phyloP scores from a whole-genome alignment of 306 rosid species.

The Delonix regia region DNA sequence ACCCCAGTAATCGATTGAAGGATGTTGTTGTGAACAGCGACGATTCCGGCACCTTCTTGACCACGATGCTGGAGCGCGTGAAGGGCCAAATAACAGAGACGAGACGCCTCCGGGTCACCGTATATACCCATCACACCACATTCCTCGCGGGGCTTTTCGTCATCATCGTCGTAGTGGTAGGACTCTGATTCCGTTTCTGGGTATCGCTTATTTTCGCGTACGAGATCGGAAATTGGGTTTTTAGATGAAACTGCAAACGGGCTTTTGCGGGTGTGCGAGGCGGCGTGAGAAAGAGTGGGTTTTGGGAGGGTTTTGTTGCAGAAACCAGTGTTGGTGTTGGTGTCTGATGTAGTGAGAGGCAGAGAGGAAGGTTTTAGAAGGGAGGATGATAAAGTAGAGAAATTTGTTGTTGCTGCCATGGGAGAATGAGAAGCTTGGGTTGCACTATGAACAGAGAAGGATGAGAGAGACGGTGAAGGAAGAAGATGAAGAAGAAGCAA shows the following conservation, averaged over 20 bases:
- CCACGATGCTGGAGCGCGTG: conserved; percentile 97
- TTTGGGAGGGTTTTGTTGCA: conserved; percentile 38
- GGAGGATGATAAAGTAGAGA: conserved; percentile 46
- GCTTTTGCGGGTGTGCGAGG: conserved; percentile 19
- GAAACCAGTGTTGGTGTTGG: conserved; percentile 20
- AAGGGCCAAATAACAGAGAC: conserved; percentile 77
- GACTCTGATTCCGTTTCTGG: not conserved
- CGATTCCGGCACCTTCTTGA: conserved; percentile 93
- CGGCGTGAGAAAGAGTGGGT: conserved; percentile 31
- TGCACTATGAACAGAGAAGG: not conserved
- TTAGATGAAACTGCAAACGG: conserved; percentile 29
- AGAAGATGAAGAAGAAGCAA: not conserved
- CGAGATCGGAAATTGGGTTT: conserved; percentile 42
- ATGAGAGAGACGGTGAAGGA: not conserved
- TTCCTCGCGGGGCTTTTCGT: conserved; percentile 89
- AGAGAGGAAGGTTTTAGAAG: conserved; percentile 37
- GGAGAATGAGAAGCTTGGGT: not conserved
- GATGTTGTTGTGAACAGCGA: conserved; percentile 56
- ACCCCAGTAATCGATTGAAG: conserved; percentile 73
- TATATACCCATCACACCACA: conserved; percentile 89
- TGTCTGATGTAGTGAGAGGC: conserved; percentile 16
- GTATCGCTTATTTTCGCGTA: conserved; percentile 13
- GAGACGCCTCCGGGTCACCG: conserved; percentile 83
- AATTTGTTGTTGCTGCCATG: conserved; percentile 48
- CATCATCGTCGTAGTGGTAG: conserved; percentile 29